A percentile compares a stretch with the other conserved stretches of the same genome.
Conservation (phyloP, 345 rosid genomes). For the Murraya koenigii region DNA sequence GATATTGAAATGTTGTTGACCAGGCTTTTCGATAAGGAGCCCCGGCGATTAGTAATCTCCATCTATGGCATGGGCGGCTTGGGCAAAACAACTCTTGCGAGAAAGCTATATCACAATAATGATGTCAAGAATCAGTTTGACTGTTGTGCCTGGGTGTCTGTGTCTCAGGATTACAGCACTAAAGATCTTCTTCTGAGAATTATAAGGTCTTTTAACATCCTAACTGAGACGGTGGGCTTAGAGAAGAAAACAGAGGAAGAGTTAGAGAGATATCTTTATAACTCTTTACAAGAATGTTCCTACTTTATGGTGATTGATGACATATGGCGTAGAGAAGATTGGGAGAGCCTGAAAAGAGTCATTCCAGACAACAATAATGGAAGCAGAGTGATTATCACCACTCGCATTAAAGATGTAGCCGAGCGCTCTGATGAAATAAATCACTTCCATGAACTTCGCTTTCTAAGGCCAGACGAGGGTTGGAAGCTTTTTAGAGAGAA, state of each 20-base stretch:
- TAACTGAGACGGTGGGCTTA: not conserved
- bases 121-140: not conserved
- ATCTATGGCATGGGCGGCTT: slow-evolving; percentile 31
- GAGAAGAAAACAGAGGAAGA: slow-evolving; percentile 6
- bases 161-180: slow-evolving; percentile 20
- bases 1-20: not conserved
- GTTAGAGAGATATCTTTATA: slow-evolving; percentile 7
- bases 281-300: slow-evolving; percentile 3
- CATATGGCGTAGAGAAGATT: slow-evolving; percentile 19
- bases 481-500: slow-evolving; percentile 26
- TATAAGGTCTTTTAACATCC: not conserved
- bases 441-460: slow-evolving; percentile 8
- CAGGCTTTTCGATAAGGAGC: slow-evolving; percentile 9
- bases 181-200: slow-evolving; percentile 13
- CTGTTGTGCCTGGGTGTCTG: too few species aligned
- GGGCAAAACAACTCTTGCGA: slow-evolving; percentile 26
- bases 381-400: slow-evolving; percentile 27
- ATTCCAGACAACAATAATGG: slow-evolving; percentile 17
- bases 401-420: slow-evolving; percentile 19
- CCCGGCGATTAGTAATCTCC: not conserved
- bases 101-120: slow-evolving; percentile 15
- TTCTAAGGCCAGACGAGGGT: slow-evolving; percentile 10
- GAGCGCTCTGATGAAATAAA: slow-evolving; percentile 13
- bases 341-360: slow-evolving; percentile 18
- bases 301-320: slow-evolving; percentile 32